phyloP scores from a whole-genome alignment of 1,284 basidiomycete genomes.

The Grifola frondosa region DNA sequence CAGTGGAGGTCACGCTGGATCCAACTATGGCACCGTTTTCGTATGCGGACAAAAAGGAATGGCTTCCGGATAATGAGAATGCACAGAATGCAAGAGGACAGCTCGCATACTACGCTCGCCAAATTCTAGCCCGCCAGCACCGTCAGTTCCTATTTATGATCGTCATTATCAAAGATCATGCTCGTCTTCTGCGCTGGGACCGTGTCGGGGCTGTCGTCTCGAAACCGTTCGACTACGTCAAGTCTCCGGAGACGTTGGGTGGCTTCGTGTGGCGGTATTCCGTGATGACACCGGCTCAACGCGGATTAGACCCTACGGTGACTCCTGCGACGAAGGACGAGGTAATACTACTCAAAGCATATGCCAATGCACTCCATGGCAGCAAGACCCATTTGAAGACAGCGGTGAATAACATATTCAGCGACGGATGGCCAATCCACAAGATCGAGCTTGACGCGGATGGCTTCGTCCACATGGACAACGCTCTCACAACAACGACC shows the following conservation, averaged over 20 bases:
- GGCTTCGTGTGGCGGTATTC: slow-evolving; percentile 21
- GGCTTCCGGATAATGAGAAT: background rate
- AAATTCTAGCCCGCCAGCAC: slow-evolving; percentile 16
- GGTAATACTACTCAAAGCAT: no score
- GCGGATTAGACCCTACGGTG: slow-evolving; percentile 23
- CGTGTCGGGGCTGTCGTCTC: slow-evolving; percentile 17
- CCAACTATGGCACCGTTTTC: no score
- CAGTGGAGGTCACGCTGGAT: no score
- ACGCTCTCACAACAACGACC: no score
- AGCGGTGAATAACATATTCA: no score
- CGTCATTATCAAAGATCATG: slow-evolving; percentile 3
- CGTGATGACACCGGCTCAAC: slow-evolving; percentile 8
- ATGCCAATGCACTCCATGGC: no score
- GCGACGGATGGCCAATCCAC: no score
- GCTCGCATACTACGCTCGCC: slow-evolving; percentile 10
- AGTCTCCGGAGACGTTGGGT: background rate
- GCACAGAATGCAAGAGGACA: slow-evolving; percentile 7
- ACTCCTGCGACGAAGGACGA: slow-evolving; percentile 5
- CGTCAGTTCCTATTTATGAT: slow-evolving; percentile 15
- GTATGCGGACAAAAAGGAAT: no score
- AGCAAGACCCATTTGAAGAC: no score
- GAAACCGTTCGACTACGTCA: slow-evolving; percentile 13
- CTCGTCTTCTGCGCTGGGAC: slow-evolving; percentile 22
- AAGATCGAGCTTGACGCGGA: no score
- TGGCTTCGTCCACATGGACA: no score